These are phyloP conservation scores for Backusella morwellensis DNA, from an alignment of 192 early-diverging fungal genomes.

Conservation along the genomic window DNA sequence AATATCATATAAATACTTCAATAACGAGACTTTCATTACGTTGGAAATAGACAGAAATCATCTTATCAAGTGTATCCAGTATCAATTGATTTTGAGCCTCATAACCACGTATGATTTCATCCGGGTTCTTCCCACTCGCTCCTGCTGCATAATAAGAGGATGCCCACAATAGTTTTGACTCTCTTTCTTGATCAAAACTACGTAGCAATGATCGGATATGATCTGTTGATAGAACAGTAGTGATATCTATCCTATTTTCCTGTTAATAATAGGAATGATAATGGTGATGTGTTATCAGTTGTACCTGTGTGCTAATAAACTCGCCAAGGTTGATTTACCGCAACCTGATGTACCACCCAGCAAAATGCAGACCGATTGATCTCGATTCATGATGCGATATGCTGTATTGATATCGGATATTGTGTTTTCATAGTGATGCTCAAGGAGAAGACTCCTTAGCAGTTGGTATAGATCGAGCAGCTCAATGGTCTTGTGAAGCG, in stretches of 20 bases:
- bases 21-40: constrained; percentile 23
- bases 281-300: not conserved
- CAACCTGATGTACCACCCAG: constrained; percentile 29
- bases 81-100: constrained; percentile 23
- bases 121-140: not conserved
- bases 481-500: not conserved
- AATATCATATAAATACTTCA: constrained; percentile 14
- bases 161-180: constrained; percentile 16
- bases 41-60: constrained; percentile 10
- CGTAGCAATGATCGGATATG: constrained; percentile 23
- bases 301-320: constrained; percentile 17
- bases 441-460: not conserved
- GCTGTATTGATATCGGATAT: constrained; percentile 13
- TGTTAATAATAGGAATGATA: not conserved
- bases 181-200: constrained; percentile 16
- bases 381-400: constrained; percentile 12
- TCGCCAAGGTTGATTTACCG: constrained; percentile 27
- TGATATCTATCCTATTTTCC: constrained; percentile 16
- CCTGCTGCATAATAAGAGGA: constrained; percentile 27
- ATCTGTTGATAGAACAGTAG: constrained; percentile 29
- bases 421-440: constrained; percentile 12
- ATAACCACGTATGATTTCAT: constrained; percentile 13
- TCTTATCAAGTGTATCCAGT: constrained; percentile 19
- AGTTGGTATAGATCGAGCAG: not conserved
- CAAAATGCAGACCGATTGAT: constrained; percentile 22